These are phyloP conservation scores for Debaryomyces nepalensis DNA, from an alignment of 1,139 yeast species.

Conservation along the genomic window DNA sequence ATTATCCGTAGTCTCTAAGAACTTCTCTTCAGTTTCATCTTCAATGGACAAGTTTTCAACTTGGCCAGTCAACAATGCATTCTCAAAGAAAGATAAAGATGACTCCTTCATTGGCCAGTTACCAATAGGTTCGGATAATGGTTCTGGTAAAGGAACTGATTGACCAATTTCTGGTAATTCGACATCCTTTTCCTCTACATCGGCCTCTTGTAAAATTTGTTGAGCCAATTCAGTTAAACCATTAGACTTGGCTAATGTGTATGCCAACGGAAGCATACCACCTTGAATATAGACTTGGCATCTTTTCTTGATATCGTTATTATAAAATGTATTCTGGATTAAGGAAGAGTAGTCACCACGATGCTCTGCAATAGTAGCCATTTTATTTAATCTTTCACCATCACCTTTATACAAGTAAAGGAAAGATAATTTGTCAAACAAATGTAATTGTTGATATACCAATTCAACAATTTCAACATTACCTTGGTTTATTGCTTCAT, in stretches of 20 bases:
- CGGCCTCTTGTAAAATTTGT: slow-evolving; percentile 70
- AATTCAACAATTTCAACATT: slow-evolving; percentile 84
- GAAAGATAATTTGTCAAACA: slow-evolving; percentile 88
- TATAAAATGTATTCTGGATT: slow-evolving; percentile 81
- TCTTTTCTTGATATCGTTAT: slow-evolving; percentile 76
- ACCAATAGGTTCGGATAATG: slow-evolving; percentile 47
- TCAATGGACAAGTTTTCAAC: slow-evolving; percentile 66
- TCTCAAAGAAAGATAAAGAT: slow-evolving; percentile 80
- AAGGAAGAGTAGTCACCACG: slow-evolving; percentile 83
- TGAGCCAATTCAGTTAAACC: slow-evolving; percentile 80
- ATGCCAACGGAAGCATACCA: slow-evolving; percentile 89
- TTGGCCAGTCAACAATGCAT: slow-evolving; percentile 74
- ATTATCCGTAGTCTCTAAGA: slow-evolving; percentile 21
- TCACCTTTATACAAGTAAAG: slow-evolving; percentile 87
- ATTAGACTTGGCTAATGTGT: slow-evolving; percentile 86
- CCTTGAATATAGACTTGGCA: slow-evolving; percentile 74
- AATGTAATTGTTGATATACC: slow-evolving; percentile 84
- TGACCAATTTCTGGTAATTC: slow-evolving; percentile 62
- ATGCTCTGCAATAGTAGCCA: slow-evolving; percentile 89
- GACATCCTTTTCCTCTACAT: slow-evolving; percentile 66
- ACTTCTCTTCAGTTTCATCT: slow-evolving; percentile 34
- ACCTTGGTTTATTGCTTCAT: slow-evolving; percentile 90
- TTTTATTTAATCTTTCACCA: slow-evolving; percentile 68
- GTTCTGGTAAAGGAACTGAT: slow-evolving; percentile 49
- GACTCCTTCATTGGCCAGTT: slow-evolving; percentile 87